Base-by-base conservation (phyloP, 2,329 filamentous ascomycete species). In the Alternaria gansuensis region DNA sequence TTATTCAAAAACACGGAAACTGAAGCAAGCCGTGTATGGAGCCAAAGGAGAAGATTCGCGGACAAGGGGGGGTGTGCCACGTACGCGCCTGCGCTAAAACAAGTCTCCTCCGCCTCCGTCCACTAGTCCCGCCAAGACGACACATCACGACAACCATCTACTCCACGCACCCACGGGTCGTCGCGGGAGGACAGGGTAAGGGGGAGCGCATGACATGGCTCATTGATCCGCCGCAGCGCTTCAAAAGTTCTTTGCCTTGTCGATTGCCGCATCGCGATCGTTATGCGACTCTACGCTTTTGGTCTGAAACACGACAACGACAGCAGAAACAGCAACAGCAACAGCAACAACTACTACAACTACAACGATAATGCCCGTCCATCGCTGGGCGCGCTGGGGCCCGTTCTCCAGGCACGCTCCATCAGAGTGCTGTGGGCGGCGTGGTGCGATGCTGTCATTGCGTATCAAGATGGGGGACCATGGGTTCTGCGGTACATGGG, bases 391-490 rank as follows among this genome's bases (percentile, higher is more conserved):
- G 8, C 36, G 9, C 57, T 60, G 5, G 54, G 34, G 2, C 40
- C 63, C 13, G 11, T 40, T 7, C 37, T 24, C 37, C 36, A 44
- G 4, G 57, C 58, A 21, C 3, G 26, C 5, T 26, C 17, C 10
- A 62, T 72, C 6, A 54, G 56, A 14, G 43, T 74, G n/a, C 57
- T 71, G 4, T 77, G 73, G 72, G 46, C 60, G 17, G 75, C 73
- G 23, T 77, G 74, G 74, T 75, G 73, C 52, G 74, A 77, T 54
- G 49, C 56, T 5, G 45, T 69, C 10, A 53, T 71, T 13, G 57
- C 56, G 0, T 36, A 57, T 13, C 13, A 14, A 33, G 29, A 56
- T 28, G 4, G 41, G n/a, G 4, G n/a, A 21, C n/a, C 6, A 5
- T 57, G 50, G 43, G 45, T 39, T 5, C 39, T 68, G 7, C n/a